Percentiles rank a stretch among this genome's conserved stretches.
phyloP scores from a whole-genome alignment of 1,284 basidiomycete species.

The Neonothopanus nambi region DNA sequence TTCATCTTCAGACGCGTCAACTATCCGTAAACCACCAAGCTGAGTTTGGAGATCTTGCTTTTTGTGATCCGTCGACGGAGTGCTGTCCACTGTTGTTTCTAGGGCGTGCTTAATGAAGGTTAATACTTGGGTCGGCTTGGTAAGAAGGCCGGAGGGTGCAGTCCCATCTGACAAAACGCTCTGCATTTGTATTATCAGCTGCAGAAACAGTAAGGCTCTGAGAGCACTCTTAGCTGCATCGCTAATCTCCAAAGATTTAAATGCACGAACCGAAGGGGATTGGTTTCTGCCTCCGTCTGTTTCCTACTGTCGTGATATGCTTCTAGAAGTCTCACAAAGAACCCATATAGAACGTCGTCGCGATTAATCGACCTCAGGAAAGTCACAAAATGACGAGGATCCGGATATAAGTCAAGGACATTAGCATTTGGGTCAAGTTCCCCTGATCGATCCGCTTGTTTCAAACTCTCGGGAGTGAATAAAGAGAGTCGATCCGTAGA shows the following conservation, averaged over 20 bases:
- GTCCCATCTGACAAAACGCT: slow-evolving; percentile 55
- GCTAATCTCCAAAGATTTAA: too few species aligned
- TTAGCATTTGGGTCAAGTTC: slow-evolving; percentile 55
- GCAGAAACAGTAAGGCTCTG: slow-evolving; percentile 63
- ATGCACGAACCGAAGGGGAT: slow-evolving; percentile 53
- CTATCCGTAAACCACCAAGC: slow-evolving; percentile 39
- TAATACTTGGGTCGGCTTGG: slow-evolving; percentile 71
- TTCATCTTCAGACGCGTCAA: slow-evolving; percentile 36
- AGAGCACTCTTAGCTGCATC: slow-evolving; percentile 2
- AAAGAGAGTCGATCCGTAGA: slow-evolving; percentile 33
- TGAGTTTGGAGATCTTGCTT: not conserved
- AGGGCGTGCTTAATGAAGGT: slow-evolving; percentile 77
- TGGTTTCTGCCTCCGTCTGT: slow-evolving; percentile 33
- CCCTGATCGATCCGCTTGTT: slow-evolving; percentile 38
- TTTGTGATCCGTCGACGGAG: not conserved
- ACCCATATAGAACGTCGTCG: slow-evolving; percentile 64
- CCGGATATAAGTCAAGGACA: slow-evolving; percentile 69
- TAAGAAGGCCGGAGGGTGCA: slow-evolving; percentile 66
- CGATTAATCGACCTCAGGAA: slow-evolving; percentile 68
- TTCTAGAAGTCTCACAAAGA: slow-evolving; percentile 77
- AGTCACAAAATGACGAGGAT: slow-evolving; percentile 65
- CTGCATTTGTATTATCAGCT: slow-evolving; percentile 81
- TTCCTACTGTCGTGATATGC: slow-evolving; percentile 57
- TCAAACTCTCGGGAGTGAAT: slow-evolving; percentile 52
- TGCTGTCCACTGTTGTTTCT: slow-evolving; percentile 27